phyloP scores from a whole-genome alignment of 2,329 filamentous ascomycete species.

The Cladosporium sp. region DNA sequence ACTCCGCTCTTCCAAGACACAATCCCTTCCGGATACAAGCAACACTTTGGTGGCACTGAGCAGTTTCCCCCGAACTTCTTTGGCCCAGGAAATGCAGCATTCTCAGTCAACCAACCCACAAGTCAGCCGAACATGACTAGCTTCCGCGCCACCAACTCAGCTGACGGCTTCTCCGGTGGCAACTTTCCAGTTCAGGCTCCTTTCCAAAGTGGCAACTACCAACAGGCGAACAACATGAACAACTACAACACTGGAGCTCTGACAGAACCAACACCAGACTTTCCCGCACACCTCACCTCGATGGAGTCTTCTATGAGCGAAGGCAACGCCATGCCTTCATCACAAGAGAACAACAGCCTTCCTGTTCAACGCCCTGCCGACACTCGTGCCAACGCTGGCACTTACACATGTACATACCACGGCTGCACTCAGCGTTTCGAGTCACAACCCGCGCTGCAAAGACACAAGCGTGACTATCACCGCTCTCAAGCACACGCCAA shows the following conservation, averaged over 20 bases:
- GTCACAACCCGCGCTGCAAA: conserved; percentile 78
- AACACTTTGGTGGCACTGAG: conserved; percentile 29
- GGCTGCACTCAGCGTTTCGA: conserved; percentile 86
- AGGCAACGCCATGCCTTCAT: conserved; percentile 40
- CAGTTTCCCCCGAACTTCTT: conserved; percentile 42
- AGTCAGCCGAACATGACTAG: conserved; percentile 37
- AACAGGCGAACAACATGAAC: conserved; percentile 23
- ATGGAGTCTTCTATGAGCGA: conserved; percentile 60
- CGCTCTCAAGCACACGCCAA: conserved; percentile 51
- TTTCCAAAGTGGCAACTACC: conserved; percentile 26
- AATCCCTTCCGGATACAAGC: conserved; percentile 32
- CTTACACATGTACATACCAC: conserved; percentile 94
- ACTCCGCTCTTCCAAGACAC: conserved; percentile 68
- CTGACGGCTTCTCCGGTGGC: conserved; percentile 27
- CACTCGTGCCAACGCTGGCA: conserved; percentile 71
- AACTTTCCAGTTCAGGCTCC: conserved; percentile 21
- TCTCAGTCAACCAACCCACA: conserved; percentile 39
- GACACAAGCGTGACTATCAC: conserved; percentile 93
- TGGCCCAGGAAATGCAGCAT: conserved; percentile 40
- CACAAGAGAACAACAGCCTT: conserved; percentile 32
- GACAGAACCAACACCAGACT: conserved; percentile 49
- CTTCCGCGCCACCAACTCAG: conserved; percentile 41
- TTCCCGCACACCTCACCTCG: conserved; percentile 54
- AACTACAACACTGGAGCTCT: conserved; percentile 22
- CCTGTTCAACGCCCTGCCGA: conserved; percentile 52